A percentile compares a stretch with the other conserved stretches of the same genome.
Evolutionary conservation across 768 basidiomycete species (phyloP).

Genomic region (Termitomyces sp.): DNA sequence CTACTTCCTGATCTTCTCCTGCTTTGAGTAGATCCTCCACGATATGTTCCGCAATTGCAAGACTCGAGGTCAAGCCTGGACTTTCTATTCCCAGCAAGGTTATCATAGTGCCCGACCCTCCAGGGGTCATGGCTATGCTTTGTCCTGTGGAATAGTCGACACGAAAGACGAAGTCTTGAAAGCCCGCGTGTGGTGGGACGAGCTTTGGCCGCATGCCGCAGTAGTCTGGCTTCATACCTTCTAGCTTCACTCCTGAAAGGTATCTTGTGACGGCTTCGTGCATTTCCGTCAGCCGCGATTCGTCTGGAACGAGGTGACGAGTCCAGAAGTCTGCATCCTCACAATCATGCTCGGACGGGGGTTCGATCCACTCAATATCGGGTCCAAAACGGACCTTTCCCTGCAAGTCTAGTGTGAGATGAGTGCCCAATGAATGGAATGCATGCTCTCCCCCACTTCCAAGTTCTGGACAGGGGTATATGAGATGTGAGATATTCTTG

Average conservation of each 20-base stretch:
- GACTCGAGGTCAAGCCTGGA: slow-evolving; percentile 82
- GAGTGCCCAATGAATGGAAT: slow-evolving; percentile 87
- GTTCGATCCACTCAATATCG: slow-evolving; percentile 82
- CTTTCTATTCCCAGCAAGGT: slow-evolving; percentile 88
- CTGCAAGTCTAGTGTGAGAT: slow-evolving; percentile 81
- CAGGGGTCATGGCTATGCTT: slow-evolving; percentile 12
- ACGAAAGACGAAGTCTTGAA: slow-evolving; percentile 80
- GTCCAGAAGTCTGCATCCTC: slow-evolving; percentile 74
- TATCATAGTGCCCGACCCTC: slow-evolving; percentile 51
- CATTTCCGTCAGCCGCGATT: slow-evolving; percentile 58
- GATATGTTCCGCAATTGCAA: slow-evolving; percentile 84
- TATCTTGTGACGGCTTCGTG: slow-evolving; percentile 67
- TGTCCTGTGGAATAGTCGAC: slow-evolving; percentile 46
- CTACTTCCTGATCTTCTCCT: slow-evolving; percentile 8
- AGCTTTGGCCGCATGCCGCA: slow-evolving; percentile 86
- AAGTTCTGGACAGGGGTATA: slow-evolving; percentile 86
- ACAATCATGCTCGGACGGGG: slow-evolving; percentile 35
- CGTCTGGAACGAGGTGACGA: slow-evolving; percentile 56
- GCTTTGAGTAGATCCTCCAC: slow-evolving; percentile 50
- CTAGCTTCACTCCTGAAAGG: slow-evolving; percentile 53
- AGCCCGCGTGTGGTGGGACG: slow-evolving; percentile 64
- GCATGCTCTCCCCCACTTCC: slow-evolving; percentile 44
- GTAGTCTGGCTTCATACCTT: slow-evolving; percentile 75
- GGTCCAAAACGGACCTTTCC: slow-evolving; percentile 90
- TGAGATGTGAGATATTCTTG: slow-evolving; percentile 59